Evolutionary conservation across 805 yeast species (phyloP), one percentile per base, ranked within the genome.

Genomic region (Saccharomycopsis sp.): DNA sequence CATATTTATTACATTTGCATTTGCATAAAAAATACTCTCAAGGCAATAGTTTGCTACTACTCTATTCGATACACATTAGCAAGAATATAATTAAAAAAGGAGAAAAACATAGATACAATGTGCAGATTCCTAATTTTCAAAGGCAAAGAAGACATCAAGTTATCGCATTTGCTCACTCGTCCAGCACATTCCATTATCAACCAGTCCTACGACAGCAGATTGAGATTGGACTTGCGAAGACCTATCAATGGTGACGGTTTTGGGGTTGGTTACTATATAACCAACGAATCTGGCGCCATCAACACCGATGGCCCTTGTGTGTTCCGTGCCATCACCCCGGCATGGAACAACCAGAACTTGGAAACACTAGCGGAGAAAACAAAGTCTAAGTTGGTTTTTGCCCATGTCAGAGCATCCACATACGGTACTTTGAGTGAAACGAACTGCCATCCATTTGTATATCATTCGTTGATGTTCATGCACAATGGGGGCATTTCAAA

Each of bases 171-270:
- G 24, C 77, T 94, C 52, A 94, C 99, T 2, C 81, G 90, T 58
- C 99, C 99, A 0, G 97, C 97, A 1, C 99, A 94, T 69, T 91
- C 97, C 2, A 94, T 94, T 67, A 94, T 94, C 69, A 92, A 92
- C 70, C 99, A 94, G 68, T 89, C 97, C 1, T 94, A 88, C 67
- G 99, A 94, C 69, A 84, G 94, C 47, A 73, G 99, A 53, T 76
- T 94, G 46, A 77, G 99, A 57, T 76, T 94, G 16, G 98, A 94
- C 67, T 85, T 83, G 65, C 71, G 95, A 63, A 82, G 96, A 55
- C 98, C 99, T 1, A 89, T 94, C 64, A 94, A 94, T 69, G 99
- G 99, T 48, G 99, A 94, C 71, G 99, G 99, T 0, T 94, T 94
- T 70, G 99, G 99, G 1, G 92, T 94, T 21, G 98, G 98, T 0